Evolutionary conservation across 1,284 basidiomycete species (phyloP), one percentile per base, ranked within the genome.

Genomic region (Lignosus rhinocerotis): DNA sequence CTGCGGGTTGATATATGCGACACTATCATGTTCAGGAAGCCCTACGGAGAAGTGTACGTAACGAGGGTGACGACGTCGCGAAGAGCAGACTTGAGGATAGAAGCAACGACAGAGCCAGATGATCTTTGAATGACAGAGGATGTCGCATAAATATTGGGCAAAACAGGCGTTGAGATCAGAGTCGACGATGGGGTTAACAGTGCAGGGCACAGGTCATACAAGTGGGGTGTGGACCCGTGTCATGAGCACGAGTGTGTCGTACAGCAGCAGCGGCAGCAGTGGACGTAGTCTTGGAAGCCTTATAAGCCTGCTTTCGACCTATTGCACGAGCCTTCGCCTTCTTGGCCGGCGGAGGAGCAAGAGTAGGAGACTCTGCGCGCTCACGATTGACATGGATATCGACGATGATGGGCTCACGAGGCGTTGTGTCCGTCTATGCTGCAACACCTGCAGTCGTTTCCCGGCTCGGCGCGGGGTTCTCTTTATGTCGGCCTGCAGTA

Each of bases 231-330:
- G 60, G 60, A 36, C 45, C 14, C n/a, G 11, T 17, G 49, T 61
- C 51, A 39, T 64, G 63, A 19, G 60, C 60, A 21, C 63, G 63
- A 42, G 63, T 64, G 36, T 64, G 63, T 10, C 61, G 61, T 5
- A 58, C 60, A 17, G 43, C 17, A 36, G 34, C 17, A 6, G 36
- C 16, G 12, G 12, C 10, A 4, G 31, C 14, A 3, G 4, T 11
- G 3, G 53, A 21, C 2, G 17, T 10, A 10, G 25, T 16, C 7
- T 14, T 46, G n/a, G n/a, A n/a, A 1, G 44, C 25, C 16, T 36
- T 19, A 19, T 17, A 10, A 3, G 14, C 21, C 16, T 19, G 11
- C 12, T 9, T 42, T 25, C 30, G 16, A 19, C 16, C 17, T 8
- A 5, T 36, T 4, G 12, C 21, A 16, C 38, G 32, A 10, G 32